Base-by-base conservation (phyloP, 768 basidiomycete species). In the Boletus sensibilis region DNA sequence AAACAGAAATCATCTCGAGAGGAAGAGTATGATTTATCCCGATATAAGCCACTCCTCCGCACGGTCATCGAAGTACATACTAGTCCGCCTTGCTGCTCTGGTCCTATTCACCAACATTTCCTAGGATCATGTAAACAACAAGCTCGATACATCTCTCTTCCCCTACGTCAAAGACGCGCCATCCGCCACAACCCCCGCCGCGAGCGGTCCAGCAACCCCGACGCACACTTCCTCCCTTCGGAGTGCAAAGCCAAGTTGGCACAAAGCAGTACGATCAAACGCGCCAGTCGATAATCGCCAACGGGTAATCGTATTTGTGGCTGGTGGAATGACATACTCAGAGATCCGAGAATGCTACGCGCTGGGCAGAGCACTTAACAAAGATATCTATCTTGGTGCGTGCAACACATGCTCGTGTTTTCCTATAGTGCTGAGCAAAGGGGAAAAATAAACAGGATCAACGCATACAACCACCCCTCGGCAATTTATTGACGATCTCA, bases 1-100 rank as follows among this genome's bases (percentile, higher is more conserved):
- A 95, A 91, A 76, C 87, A 88, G 66, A 92, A 89, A 69, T 70
- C 77, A 27, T 77, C 67, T 52, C 64, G 68, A n/a, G 93, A 92
- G n/a, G 94, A 96, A 57, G 95, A 97, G 64, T 99, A 98, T 67
- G 96, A 98, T 61, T 82, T 99, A 33, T 98, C 96, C 18, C 83
- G 97, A 56, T 99, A 85, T 74, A 94, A 90, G 67, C 97, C 97
- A 8, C 75, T 87, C 2, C 69, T 98, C 29, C 85, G 82, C 62
- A 82, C 86, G 3, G 81, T 98, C 57, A 74, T 99, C 20, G 93
- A 97, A 79, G 95, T 94, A 68, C 14, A 68, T 50, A 25, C 39
- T 10, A 16, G n/a, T 33, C 27, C 51, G 1, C 10, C 27, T 51
- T 31, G 42, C 1, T 35, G 46, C 41, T 35, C 3, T 38, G 14